Percentiles rank a stretch among this genome's conserved stretches.
These are phyloP conservation scores for Microdochium nivale DNA, from an alignment of 2,329 filamentous ascomycete genomes.

Conservation along the genomic window DNA sequence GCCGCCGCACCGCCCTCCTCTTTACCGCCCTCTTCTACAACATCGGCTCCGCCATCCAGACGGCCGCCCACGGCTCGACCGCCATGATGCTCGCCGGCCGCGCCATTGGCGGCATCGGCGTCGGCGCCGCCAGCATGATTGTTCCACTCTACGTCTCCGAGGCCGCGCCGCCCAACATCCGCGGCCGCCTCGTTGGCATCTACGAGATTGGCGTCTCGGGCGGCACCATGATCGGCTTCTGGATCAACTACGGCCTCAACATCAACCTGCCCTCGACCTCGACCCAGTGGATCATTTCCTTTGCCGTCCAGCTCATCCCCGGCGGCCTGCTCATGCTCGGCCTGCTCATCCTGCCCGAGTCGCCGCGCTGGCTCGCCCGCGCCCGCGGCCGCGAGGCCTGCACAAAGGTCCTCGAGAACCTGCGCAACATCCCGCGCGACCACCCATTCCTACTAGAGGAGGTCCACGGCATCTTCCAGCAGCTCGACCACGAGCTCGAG, in stretches of 20 bases:
- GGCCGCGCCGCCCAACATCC: constrained; percentile 28
- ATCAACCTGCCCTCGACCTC: constrained; percentile 13
- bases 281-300: constrained; percentile 30
- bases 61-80: background rate
- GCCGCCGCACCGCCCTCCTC: constrained; percentile 2
- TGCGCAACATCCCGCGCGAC: constrained; percentile 11
- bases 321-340: constrained; percentile 16
- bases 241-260: constrained; percentile 18
- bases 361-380: constrained; percentile 17
- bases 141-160: constrained; percentile 20
- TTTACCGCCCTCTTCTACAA: background rate
- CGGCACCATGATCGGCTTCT: constrained; percentile 30
- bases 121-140: constrained; percentile 32
- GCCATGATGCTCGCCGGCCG: background rate
- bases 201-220: constrained; percentile 33
- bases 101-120: constrained; percentile 6
- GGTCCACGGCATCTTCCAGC: constrained; percentile 6
- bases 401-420: constrained; percentile 7
- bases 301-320: constrained; percentile 31
- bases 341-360: constrained; percentile 15
- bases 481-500: constrained; percentile 3
- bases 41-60: constrained; percentile 1
- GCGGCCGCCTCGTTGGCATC: constrained; percentile 32
- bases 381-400: constrained; percentile 12
- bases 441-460: constrained; percentile 12